A percentile compares a stretch with the other conserved stretches of the same genome.
phyloP scores from a whole-genome alignment of 2,329 filamentous ascomycete genomes.

The Aspergillus latus region DNA sequence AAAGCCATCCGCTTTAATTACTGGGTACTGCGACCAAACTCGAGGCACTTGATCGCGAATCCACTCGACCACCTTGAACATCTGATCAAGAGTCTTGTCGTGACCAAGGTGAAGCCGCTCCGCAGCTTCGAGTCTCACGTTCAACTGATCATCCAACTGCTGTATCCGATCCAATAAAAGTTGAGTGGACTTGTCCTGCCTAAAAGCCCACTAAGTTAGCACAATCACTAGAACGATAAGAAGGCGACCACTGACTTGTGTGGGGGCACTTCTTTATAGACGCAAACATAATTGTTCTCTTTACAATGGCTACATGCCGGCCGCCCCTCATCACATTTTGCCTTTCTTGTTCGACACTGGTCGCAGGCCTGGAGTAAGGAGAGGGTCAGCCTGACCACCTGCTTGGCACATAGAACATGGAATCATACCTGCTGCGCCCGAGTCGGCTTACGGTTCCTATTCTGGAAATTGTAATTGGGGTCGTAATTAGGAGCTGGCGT shows the following conservation, averaged over 20 bases:
- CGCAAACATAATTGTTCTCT: conserved; percentile 79
- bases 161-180: conserved; percentile 36
- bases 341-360: conserved; percentile 81
- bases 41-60: conserved; percentile 10
- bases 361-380: conserved; percentile 72
- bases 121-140: conserved; percentile 24
- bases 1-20: conserved; percentile 27
- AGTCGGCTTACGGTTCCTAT: conserved; percentile 40
- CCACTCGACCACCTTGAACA: conserved; percentile 4
- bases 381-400: not conserved
- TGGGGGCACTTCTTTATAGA: conserved; percentile 86
- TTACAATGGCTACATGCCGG: conserved; percentile 82
- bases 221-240: not conserved
- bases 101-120: conserved; percentile 23
- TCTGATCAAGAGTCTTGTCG: conserved; percentile 13
- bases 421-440: conserved; percentile 41
- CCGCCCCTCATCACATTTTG: conserved; percentile 85
- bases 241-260: conserved; percentile 67
- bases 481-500: conserved; percentile 31
- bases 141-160: conserved; percentile 33
- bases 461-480: conserved; percentile 30
- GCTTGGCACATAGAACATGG: not conserved
- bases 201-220: conserved; percentile 18
- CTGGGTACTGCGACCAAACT: conserved; percentile 18
- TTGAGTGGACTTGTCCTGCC: conserved; percentile 45